Percentiles rank a stretch among this genome's conserved stretches.
Conservation (phyloP, 23 red algal genomes). For the Gracilariopsis chorda region DNA sequence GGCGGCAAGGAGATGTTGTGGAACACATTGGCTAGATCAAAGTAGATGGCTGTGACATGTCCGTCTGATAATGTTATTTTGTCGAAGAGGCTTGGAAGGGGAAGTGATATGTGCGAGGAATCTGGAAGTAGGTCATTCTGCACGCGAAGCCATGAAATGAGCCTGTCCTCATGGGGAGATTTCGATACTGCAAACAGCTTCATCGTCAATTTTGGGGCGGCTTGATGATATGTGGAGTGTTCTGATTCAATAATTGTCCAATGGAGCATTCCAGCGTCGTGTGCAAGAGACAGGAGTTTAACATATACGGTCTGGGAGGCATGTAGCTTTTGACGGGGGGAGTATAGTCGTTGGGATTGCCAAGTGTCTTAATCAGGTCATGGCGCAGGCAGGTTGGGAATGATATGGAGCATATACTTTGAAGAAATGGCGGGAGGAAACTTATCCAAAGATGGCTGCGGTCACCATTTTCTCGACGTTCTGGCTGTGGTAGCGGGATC, state of each 20-base stretch:
- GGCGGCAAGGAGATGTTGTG: constrained; percentile 8
- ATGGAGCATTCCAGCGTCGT: constrained; percentile 7
- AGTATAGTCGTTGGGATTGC: neutral
- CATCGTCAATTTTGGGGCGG: neutral
- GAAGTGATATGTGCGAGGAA: neutral
- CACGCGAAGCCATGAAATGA: constrained; percentile 10
- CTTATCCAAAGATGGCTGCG: neutral
- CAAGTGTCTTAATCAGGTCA: neutral
- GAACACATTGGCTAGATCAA: constrained; percentile 20
- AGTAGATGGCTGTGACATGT: neutral
- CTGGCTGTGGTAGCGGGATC: neutral
- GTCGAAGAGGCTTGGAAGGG: constrained; percentile 2
- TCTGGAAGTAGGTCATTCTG: neutral
- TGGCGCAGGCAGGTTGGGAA: neutral
- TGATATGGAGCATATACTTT: no score
- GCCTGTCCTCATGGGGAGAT: neutral
- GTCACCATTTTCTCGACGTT: neutral
- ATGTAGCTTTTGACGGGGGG: neutral
- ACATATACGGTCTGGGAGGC: neutral
- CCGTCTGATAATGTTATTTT: neutral
- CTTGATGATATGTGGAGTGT: neutral
- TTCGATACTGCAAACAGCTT: neutral
- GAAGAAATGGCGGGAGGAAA: neutral
- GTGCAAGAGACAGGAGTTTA: neutral
- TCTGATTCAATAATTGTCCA: neutral